Base-by-base conservation (phyloP, 306 rosid genomes). In the Trifolium repens region DNA sequence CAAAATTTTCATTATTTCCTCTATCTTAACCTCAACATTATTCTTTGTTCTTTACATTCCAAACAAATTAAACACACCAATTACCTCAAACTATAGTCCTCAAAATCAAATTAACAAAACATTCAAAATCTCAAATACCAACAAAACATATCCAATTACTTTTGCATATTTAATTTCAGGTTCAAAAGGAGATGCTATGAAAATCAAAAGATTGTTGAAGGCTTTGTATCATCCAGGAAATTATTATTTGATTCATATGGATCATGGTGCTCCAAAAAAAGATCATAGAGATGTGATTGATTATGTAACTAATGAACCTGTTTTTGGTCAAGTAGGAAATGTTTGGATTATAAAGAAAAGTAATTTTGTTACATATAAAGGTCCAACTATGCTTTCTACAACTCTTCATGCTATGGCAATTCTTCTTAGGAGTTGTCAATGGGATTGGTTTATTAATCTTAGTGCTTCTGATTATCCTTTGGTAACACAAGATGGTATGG, bases 401-500 rank as follows among this genome's bases (percentile, higher is more conserved):
- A 93, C 98, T 27, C 92, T 93, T 27, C 97, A 93, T 78, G 94
- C 86, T 3, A 78, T 93, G 91, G 84, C 98, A 40, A 76, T 91
- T 13, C 94, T 93, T 53, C 70, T 89, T 44, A 88, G 92, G 85
- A 81, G 65, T 5, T 88, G 87, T 60, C 74, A 73, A 3, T 93
- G 97, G 98, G 96, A 93, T 47, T 93, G 98, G 98, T 93, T 93
- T 67, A 84, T 93, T 71, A 93, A 93, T 82, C 96, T 93, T 50
- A 93, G 98, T 71, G 98, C 98, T 26, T 89, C 97, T 75, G 98
- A 93, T 61, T 93, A 93, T 74, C 98, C 98, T 26, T 55, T 93
- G 22, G 76, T 88, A 22, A 88, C 98, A 80, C 98, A 93, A 93
- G 97, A 93, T 89, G 98, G 98, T 93, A 93, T 83, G 96, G 98